These are phyloP conservation scores for Haematococcus sp. DNA, from an alignment of 139 green algal genomes.

Conservation along the genomic window DNA sequence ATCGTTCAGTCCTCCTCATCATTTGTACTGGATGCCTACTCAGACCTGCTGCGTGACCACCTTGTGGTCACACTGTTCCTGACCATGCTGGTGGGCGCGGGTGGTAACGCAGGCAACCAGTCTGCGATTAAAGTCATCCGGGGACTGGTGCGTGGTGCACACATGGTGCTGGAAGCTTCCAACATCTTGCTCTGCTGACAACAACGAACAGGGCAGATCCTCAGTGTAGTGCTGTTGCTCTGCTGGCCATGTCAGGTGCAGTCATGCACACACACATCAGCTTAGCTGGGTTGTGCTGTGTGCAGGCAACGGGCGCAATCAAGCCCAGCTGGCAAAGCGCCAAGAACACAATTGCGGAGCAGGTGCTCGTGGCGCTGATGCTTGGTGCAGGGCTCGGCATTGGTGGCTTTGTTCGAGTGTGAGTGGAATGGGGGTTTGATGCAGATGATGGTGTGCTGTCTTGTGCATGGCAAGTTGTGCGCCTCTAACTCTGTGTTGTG, in stretches of 20 bases:
- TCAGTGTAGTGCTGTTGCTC: neutral
- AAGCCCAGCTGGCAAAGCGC: slow-evolving; percentile 36
- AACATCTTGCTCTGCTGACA: no score
- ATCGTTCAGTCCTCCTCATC: slow-evolving; percentile 75
- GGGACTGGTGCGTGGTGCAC: slow-evolving; percentile 63
- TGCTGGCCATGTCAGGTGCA: no score
- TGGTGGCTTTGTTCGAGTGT: slow-evolving; percentile 75
- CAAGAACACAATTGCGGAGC: slow-evolving; percentile 59
- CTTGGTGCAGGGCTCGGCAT: slow-evolving; percentile 63
- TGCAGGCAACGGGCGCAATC: slow-evolving; percentile 66
- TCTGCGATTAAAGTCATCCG: slow-evolving; percentile 90
- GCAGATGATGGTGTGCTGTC: no score
- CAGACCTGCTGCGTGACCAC: slow-evolving; percentile 56
- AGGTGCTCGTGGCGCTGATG: slow-evolving; percentile 70
- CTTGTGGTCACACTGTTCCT: slow-evolving; percentile 91
- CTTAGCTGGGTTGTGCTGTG: no score
- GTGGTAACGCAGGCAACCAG: slow-evolving; percentile 81
- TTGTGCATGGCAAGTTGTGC: no score
- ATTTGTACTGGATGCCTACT: slow-evolving; percentile 81
- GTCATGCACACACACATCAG: no score
- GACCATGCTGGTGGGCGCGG: slow-evolving; percentile 85
- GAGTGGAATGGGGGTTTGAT: neutral
- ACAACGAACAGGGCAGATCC: no score
- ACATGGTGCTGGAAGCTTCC: neutral
- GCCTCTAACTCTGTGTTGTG: no score